phyloP scores from a whole-genome alignment of 2,329 filamentous ascomycete genomes.

The Ceratocystis variospora region DNA sequence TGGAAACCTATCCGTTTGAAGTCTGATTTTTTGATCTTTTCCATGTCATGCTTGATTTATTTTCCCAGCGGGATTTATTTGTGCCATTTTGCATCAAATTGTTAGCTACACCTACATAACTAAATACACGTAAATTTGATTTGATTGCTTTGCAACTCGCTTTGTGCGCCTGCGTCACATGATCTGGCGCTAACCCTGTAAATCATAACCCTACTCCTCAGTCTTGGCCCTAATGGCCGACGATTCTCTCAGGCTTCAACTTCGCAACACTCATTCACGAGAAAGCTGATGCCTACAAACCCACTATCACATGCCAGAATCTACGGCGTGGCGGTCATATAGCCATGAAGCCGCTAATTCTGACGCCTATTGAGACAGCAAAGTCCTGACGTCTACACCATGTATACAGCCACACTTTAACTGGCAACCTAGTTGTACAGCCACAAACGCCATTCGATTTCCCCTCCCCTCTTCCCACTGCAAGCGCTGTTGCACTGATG shows the following conservation, averaged over 20 bases:
- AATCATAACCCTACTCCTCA: background rate
- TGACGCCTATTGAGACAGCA: background rate
- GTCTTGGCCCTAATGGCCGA: too few relatives aligned
- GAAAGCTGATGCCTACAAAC: background rate
- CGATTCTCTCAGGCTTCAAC: too few relatives aligned
- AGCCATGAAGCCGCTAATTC: background rate
- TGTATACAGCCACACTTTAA: background rate
- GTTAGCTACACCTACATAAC: background rate
- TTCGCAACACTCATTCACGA: background rate
- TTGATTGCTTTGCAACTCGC: background rate
- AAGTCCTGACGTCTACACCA: background rate
- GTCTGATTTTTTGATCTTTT: background rate
- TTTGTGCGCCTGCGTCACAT: background rate
- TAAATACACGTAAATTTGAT: background rate
- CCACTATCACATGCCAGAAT: background rate
- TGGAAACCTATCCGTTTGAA: background rate
- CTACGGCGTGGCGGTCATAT: background rate
- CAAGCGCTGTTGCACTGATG: too few relatives aligned
- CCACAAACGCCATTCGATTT: background rate
- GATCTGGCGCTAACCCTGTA: background rate
- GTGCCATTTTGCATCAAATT: background rate
- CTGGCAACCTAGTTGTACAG: background rate
- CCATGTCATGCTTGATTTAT: too few relatives aligned
- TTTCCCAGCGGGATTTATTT: background rate
- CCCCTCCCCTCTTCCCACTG: too few relatives aligned